Evolutionary conservation across 257 asterid genomes (phyloP).

Genomic region (Nyctanthes arbortristis): DNA sequence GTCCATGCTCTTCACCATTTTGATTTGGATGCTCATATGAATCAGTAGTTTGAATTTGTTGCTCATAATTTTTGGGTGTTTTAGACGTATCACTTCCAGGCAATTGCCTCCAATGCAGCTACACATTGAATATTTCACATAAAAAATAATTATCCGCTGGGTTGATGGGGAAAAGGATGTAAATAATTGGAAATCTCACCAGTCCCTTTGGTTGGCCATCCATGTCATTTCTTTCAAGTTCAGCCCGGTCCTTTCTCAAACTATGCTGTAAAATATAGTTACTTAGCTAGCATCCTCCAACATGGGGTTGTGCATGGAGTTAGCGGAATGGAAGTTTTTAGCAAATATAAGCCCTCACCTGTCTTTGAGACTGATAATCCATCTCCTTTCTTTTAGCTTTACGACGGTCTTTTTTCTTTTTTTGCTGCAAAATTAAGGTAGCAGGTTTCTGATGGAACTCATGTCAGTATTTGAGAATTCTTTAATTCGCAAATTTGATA

Average conservation of each 20-base stretch:
- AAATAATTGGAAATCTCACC: slow-evolving; percentile 55
- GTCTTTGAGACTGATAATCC: slow-evolving; percentile 38
- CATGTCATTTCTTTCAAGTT: slow-evolving; percentile 38
- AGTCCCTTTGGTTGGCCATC: slow-evolving; percentile 72
- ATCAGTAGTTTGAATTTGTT: slow-evolving; percentile 27
- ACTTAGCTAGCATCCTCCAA: slow-evolving; percentile 26
- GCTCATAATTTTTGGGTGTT: slow-evolving; percentile 38
- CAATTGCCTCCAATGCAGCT: slow-evolving; percentile 74
- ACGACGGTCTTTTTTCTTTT: slow-evolving; percentile 64
- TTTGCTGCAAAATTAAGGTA: slow-evolving; percentile 47
- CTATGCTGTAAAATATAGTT: slow-evolving; percentile 31
- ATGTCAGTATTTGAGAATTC: slow-evolving; percentile 7
- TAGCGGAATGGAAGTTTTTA: background rate
- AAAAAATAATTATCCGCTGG: slow-evolving; percentile 12
- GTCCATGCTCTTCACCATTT: no score
- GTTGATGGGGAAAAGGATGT: background rate
- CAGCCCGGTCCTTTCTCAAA: slow-evolving; percentile 44
- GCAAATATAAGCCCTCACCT: slow-evolving; percentile 35
- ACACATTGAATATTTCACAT: slow-evolving; percentile 32
- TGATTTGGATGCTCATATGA: background rate
- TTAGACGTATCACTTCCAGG: slow-evolving; percentile 39
- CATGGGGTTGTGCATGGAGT: background rate
- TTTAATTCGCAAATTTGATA: slow-evolving; percentile 12
- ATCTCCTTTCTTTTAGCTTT: slow-evolving; percentile 43
- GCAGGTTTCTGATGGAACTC: slow-evolving; percentile 25